Conservation (phyloP, 2,329 filamentous ascomycete genomes). For the Aureobasidium sp. region DNA sequence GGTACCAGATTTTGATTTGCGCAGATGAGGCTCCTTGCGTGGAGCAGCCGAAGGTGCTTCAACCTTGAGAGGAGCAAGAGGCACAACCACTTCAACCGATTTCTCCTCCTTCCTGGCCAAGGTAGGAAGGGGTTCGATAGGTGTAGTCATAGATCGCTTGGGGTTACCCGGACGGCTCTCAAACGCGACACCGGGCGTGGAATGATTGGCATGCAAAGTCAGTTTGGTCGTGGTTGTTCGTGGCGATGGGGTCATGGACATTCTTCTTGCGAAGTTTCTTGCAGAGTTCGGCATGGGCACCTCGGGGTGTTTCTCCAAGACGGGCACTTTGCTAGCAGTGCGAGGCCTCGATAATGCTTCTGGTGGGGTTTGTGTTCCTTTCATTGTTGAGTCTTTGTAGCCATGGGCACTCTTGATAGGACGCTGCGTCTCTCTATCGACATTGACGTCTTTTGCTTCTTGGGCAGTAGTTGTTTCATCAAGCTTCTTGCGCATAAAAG, state of each 20-base stretch:
- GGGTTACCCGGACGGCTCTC: not conserved
- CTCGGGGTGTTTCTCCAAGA: not conserved
- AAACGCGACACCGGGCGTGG: not conserved
- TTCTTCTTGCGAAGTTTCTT: not conserved
- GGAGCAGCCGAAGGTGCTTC: not conserved
- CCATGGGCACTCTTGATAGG: not conserved
- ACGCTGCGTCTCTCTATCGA: not conserved
- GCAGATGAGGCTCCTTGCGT: conserved; percentile 1
- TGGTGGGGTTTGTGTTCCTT: not conserved
- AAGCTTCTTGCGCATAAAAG: conserved; percentile 12
- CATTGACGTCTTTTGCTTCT: not conserved
- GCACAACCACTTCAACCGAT: not conserved
- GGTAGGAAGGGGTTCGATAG: not conserved
- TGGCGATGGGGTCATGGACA: conserved; percentile 4
- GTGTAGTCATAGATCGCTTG: conserved; percentile 6
- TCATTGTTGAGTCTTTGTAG: not conserved
- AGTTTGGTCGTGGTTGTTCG: not conserved
- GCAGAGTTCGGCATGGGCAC: not conserved
- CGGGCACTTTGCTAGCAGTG: not conserved
- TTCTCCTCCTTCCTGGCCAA: not conserved
- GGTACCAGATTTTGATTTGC: conserved; percentile 14
- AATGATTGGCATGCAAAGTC: conserved; percentile 4
- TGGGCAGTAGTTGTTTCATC: conserved; percentile 9
- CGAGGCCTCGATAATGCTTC: not conserved
- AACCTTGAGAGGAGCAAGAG: not conserved